Base-by-base conservation (phyloP, 768 basidiomycete genomes). In the Jaapia argillacea region DNA sequence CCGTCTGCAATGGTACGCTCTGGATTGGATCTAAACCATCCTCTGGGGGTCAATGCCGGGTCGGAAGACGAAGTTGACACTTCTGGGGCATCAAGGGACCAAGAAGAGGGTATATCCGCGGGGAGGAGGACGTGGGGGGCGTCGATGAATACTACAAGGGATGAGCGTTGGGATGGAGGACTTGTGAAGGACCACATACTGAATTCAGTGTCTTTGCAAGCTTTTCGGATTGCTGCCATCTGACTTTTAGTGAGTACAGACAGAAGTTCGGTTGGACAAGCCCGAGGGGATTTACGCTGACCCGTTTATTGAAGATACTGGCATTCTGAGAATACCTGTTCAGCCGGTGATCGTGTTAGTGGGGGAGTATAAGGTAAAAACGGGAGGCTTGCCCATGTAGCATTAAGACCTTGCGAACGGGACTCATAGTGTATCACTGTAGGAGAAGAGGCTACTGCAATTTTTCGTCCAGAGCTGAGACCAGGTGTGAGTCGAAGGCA, bases 211-310 rank as follows among this genome's bases (percentile, higher is more conserved):
- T 71, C 69, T 49, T 79, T 77, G 45, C 77, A 75, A 45, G 81
- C 70, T 59, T 84, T 86, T 41, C 84, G 71, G 22, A 88, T 64
- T 2, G 84, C 85, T 16, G 80, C 82, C 36, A 86, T 64, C 84
- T 88, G 51, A 6, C 13, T 23, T 35, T 40, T 18, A 40, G 33
- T 40, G 13, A 37, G n/a, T 42, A 16, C 36, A 20, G 27, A n/a
- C 20, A 26, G 4, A 27, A 21, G 41, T 20, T 21, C 41, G 33
- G 42, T 10, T 21, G 45, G 37, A 45, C 21, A 24, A 21, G 13
- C 20, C 14, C 31, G 28, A 40, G 18, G 18, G n/a, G n/a, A n/a
- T n/a, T n/a, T n/a, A 21, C 25, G 33, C 73, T 58, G 48, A 82
- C 83, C 52, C 81, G 71, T 66, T 81, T 85, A 57, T 71, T 76